Evolutionary conservation across 31 red algal species (phyloP), one percentile per base, ranked within the genome.

Genomic region (Porphyra umbilicalis): DNA sequence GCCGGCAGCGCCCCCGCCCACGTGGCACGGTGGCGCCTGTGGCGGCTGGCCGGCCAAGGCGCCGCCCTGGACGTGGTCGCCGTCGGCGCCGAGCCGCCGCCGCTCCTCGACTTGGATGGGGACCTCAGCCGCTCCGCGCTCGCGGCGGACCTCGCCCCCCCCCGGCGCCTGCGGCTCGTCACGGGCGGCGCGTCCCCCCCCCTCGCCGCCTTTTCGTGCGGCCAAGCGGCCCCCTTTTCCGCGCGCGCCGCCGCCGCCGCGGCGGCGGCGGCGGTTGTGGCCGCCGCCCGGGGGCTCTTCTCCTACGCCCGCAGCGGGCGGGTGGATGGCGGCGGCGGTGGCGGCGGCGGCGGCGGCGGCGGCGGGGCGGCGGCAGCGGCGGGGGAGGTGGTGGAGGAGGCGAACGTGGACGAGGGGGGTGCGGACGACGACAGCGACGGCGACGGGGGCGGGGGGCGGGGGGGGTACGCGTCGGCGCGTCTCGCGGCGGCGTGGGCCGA

Each of bases 171-270:
- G 83, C 91, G 86, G 38, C 40, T 93, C 9, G 76, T 88, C 25
- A 37, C 83, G 15, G 85, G 80, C 15, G 91, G 91, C 0, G 75
- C 79, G 10, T 34, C 78, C 40, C 91, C 91, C 14, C 82, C 91
- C 33, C 81, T 93, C 13, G 85, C 75, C 29, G 86, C 91, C 20
- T 88, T 88, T 77, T 80, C 91, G 7, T 76, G 84, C 14, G 77
- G 78, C 32, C 42, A 77, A 1, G 83, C 84, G 35, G 80, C 82
- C 16, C 86, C 85, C 13, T 93, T 93, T 76, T 88, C 91, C 32
- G 91, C 91, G 39, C 81, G 82, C 35, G 86, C 79, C 79, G 91
- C 80, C 30, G 91, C 91, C 25, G 83, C 82, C 42, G 83, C 83
- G 2, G 91, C 86, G 29, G 91, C 91, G 11, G 79, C 46, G 25